Percentiles rank a stretch among this genome's conserved stretches.
These are phyloP conservation scores for Petunia axillaris DNA, from an alignment of 257 asterid genomes.

Conservation along the genomic window DNA sequence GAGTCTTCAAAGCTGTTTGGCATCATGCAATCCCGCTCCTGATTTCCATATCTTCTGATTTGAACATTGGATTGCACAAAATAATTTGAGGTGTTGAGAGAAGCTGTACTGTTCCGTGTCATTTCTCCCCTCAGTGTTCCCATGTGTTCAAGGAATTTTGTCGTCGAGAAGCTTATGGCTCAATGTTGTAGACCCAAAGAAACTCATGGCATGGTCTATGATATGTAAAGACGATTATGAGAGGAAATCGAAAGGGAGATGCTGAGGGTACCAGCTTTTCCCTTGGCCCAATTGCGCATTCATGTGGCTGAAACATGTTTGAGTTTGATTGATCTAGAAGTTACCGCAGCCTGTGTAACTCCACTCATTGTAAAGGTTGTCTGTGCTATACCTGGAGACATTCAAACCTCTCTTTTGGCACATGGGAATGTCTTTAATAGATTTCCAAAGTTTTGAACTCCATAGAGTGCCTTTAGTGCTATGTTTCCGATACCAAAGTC, in stretches of 20 bases:
- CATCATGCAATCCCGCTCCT: slow-evolving; percentile 76
- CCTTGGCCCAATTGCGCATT: not conserved
- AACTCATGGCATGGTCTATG: not conserved
- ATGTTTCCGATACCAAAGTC: not conserved
- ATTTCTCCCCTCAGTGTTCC: not conserved
- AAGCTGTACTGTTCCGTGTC: not conserved
- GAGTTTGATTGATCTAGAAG: slow-evolving; percentile 10
- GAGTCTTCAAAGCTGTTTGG: slow-evolving; percentile 96
- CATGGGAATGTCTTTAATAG: not conserved
- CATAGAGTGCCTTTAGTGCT: not conserved
- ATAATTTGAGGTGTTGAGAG: slow-evolving; percentile 36
- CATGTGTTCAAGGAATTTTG: slow-evolving; percentile 1
- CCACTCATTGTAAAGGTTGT: slow-evolving; percentile 4
- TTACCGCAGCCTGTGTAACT: not conserved
- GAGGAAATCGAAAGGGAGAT: not conserved
- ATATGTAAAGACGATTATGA: not conserved
- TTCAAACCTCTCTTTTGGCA: not conserved
- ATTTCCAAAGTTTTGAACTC: slow-evolving; percentile 9
- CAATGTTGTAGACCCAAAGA: not conserved
- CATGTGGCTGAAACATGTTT: not conserved
- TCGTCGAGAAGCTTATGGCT: not conserved
- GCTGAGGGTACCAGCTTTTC: not conserved
- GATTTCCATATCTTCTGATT: slow-evolving; percentile 92
- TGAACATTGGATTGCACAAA: slow-evolving; percentile 78
- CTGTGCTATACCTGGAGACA: not conserved